Evolutionary conservation across 169 alveolate genomes (phyloP), one percentile per base, ranked within the genome.

Genomic region (Plasmodium chabaudi): DNA sequence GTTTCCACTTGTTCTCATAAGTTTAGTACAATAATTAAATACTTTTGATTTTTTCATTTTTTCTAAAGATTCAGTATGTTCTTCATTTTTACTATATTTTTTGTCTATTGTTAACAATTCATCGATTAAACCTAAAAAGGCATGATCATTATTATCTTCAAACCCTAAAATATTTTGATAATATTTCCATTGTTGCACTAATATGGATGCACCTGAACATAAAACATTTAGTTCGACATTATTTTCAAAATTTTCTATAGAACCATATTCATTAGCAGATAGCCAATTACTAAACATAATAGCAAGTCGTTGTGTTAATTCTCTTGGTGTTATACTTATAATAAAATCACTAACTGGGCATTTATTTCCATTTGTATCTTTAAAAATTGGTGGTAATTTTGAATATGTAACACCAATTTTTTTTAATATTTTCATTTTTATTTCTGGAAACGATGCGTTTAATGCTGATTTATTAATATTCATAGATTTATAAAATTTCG

Each of bases 141-240:
- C 82, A 79, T 79, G 89, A 42, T 79, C 89, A 39, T 65, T 64
- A 7, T 70, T 79, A 44, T 10, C 27, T 65, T 79, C 89, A 59
- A 79, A 79, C 9, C 75, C 75, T 55, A 79, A 53, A 19, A 51
- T 2, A 6, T 65, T 65, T 65, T 79, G 89, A 46, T 51, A 79
- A 53, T 79, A 79, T 34, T 79, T 79, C 77, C 79, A 67, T n/a
- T 79, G 89, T 34, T 79, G 89, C 15, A 79, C n/a, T 51, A 79
- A 21, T 23, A 79, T 65, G 53, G 89, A 27, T 27, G 89, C 69
- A 55, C 89, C 89, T 65, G 82, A 1, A 46, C 89, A 79, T 46
- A 79, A 59, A n/a, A 51, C 46, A 67, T 79, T 79, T 79, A 79
- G 19, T 67, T 79, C 89, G 19, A 67, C 10, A 49, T 60, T 79